A percentile compares a stretch with the other conserved stretches of the same genome.
phyloP scores from a whole-genome alignment of 2,329 filamentous ascomycete species.

The Paecilomyces niveus region DNA sequence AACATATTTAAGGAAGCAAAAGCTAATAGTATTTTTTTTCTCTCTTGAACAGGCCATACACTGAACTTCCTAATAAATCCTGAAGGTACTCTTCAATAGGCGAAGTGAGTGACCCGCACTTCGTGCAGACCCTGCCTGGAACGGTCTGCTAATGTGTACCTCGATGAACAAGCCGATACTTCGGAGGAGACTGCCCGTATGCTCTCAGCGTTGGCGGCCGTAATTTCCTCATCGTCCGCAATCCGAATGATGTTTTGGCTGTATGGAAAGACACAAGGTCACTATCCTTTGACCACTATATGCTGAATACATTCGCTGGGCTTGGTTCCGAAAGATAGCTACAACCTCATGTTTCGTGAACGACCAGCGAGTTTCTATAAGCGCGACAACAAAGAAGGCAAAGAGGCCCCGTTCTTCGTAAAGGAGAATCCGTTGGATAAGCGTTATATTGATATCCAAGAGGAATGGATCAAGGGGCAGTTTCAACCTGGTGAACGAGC shows the following conservation, averaged over 20 bases:
- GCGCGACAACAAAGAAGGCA: not conserved
- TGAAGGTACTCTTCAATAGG: not conserved
- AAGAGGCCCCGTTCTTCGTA: not conserved
- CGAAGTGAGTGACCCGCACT: not conserved
- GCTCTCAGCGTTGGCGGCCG: not conserved
- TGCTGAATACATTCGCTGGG: not conserved
- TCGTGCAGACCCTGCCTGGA: not conserved
- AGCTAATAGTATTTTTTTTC: not conserved
- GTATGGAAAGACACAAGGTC: not conserved
- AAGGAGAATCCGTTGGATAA: not conserved
- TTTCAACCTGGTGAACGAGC: not conserved
- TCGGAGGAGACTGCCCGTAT: not conserved
- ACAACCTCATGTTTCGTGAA: not conserved
- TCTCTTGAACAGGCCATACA: not conserved
- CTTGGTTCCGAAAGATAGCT: not conserved
- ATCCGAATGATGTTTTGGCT: not conserved
- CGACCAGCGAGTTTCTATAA: not conserved
- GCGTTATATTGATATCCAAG: not conserved
- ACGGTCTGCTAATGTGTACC: not conserved
- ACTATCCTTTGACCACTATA: not conserved
- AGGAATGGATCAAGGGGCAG: not conserved
- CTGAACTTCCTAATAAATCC: not conserved
- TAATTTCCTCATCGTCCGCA: not conserved
- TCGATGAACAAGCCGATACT: not conserved
- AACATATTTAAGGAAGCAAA: not conserved